Percentiles rank a stretch among this genome's conserved stretches.
Conservation (phyloP, 345 rosid genomes). For the Aquilaria yunnanensis region DNA sequence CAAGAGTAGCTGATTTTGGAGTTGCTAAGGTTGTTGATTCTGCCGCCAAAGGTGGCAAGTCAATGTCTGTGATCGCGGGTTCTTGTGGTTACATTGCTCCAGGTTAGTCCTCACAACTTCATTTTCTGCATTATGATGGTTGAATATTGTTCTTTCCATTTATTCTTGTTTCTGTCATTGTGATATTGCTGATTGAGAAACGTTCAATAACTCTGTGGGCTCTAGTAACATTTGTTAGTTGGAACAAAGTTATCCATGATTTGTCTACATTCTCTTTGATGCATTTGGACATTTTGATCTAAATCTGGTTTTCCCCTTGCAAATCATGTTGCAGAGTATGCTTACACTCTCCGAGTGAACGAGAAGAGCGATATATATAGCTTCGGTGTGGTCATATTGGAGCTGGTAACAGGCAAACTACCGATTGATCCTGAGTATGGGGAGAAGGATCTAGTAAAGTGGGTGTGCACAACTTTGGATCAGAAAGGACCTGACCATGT, state of each 20-base stretch:
- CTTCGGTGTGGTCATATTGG: slow-evolving; percentile 91
- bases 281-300: background rate
- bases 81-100: slow-evolving; percentile 99
- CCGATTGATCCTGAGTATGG: slow-evolving; percentile 82
- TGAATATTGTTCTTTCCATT: background rate
- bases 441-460: slow-evolving; percentile 91
- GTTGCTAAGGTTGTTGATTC: slow-evolving; percentile 79
- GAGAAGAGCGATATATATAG: slow-evolving; percentile 99
- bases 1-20: slow-evolving; percentile 98
- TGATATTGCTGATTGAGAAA: too few species aligned
- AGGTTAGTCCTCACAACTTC: slow-evolving; percentile 40
- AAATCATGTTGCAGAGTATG: slow-evolving; percentile 63
- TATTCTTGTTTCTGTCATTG: background rate
- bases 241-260: too few species aligned
- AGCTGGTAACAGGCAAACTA: slow-evolving; percentile 77
- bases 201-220: too few species aligned
- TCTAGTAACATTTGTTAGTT: too few species aligned
- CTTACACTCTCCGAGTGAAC: slow-evolving; percentile 93
- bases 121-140: background rate
- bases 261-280: background rate
- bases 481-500: slow-evolving; percentile 82
- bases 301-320: background rate
- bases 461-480: slow-evolving; percentile 75
- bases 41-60: slow-evolving; percentile 65
- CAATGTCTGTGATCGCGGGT: slow-evolving; percentile 96